phyloP scores from a whole-genome alignment of 352 stramenopile genomes.

The Phytophthora foliorum region DNA sequence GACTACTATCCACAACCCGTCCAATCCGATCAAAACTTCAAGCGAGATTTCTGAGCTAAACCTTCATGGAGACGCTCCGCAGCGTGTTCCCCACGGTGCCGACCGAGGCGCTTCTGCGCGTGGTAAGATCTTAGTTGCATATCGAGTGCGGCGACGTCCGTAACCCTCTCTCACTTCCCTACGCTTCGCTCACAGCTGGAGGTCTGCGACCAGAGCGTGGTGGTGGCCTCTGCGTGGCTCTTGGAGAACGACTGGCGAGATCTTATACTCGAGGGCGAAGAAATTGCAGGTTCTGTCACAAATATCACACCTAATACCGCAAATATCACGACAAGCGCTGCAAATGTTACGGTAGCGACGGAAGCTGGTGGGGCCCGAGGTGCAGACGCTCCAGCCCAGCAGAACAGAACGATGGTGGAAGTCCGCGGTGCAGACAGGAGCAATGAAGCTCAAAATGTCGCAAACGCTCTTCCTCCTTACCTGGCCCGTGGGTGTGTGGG shows the following conservation, averaged over 20 bases:
- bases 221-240: slow-evolving; percentile 64
- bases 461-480: not conserved
- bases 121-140: slow-evolving; percentile 30
- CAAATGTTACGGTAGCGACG: not conserved
- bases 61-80: slow-evolving; percentile 60
- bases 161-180: slow-evolving; percentile 1
- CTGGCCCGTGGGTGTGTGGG: not conserved
- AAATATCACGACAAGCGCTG: not conserved
- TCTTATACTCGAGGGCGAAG: slow-evolving; percentile 28
- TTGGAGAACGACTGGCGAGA: slow-evolving; percentile 73
- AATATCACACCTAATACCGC: not conserved
- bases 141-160: not conserved
- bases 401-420: slow-evolving; percentile 22
- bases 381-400: not conserved
- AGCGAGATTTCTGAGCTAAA: not conserved
- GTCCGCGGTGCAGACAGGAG: not conserved
- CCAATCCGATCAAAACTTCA: slow-evolving; percentile 5
- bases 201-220: slow-evolving; percentile 62
- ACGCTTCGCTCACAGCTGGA: slow-evolving; percentile 42
- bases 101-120: slow-evolving; percentile 38
- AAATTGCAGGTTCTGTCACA: not conserved
- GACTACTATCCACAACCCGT: no score
- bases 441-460: not conserved
- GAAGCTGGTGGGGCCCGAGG: not conserved
- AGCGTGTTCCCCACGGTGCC: slow-evolving; percentile 55